Conservation (phyloP, 768 basidiomycete species). For the Lenzites betulinus region DNA sequence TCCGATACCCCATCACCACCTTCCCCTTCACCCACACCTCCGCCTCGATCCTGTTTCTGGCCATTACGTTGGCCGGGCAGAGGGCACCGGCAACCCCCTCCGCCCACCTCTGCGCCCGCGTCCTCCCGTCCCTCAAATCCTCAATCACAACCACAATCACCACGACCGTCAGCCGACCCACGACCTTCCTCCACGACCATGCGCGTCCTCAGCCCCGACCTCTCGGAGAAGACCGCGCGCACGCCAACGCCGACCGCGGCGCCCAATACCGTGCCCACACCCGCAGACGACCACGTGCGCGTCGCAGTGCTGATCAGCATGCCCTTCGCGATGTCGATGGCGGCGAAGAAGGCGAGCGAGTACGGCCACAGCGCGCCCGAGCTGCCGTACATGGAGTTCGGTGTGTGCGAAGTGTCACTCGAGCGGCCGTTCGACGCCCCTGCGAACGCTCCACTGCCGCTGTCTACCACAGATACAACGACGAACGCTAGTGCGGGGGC, state of each 20-base stretch:
- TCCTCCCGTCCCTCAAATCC: background rate
- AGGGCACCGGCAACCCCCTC: background rate
- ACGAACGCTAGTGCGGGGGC: background rate
- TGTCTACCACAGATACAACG: background rate
- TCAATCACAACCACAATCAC: background rate
- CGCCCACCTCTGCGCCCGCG: background rate
- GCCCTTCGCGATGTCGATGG: slow-evolving; percentile 22
- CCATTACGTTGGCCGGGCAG: slow-evolving; percentile 11
- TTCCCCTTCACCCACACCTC: background rate
- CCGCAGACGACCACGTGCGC: slow-evolving; percentile 7
- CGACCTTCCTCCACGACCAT: slow-evolving; percentile 3
- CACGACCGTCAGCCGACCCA: background rate
- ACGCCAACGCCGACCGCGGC: background rate
- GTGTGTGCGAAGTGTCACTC: slow-evolving; percentile 23
- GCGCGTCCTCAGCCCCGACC: slow-evolving; percentile 4
- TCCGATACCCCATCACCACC: background rate
- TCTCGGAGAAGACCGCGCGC: slow-evolving; percentile 1
- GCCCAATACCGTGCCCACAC: slow-evolving; percentile 3
- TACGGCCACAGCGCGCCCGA: slow-evolving; percentile 13
- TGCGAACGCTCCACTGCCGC: background rate
- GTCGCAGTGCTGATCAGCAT: slow-evolving; percentile 29
- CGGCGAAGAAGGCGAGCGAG: slow-evolving; percentile 6
- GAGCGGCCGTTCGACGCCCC: background rate
- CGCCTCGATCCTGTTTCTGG: background rate
- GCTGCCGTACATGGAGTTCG: slow-evolving; percentile 30